Percentiles rank a stretch among this genome's conserved stretches.
Conservation (phyloP, 2,329 filamentous ascomycete species). For the Ophiostoma australiae region DNA sequence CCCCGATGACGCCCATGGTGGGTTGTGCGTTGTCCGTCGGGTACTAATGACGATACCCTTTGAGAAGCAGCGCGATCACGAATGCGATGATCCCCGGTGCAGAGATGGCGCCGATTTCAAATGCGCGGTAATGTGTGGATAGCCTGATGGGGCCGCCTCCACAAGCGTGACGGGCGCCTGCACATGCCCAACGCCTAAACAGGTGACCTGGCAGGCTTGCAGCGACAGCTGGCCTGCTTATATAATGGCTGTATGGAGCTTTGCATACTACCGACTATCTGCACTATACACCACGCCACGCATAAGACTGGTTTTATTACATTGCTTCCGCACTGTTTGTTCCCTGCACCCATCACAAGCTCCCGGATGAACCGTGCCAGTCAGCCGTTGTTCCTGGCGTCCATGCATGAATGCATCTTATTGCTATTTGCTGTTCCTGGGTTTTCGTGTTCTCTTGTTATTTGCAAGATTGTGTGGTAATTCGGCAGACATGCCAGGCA, state of each 20-base stretch:
- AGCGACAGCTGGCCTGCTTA: not conserved
- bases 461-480: not conserved
- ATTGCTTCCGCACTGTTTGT: not conserved
- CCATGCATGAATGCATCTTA: not conserved
- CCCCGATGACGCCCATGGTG: slow-evolving; percentile 53
- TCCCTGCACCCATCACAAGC: not conserved
- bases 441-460: not conserved
- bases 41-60: not conserved
- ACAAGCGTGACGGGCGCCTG: not conserved
- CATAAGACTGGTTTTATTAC: slow-evolving; percentile 1
- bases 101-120: not conserved
- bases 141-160: not conserved
- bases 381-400: not conserved
- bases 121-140: slow-evolving; percentile 1
- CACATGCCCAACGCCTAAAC: not conserved
- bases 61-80: not conserved
- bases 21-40: slow-evolving; percentile 9
- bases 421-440: not conserved
- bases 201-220: not conserved
- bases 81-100: not conserved
- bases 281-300: not conserved
- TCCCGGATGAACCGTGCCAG: not conserved
- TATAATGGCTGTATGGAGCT: not conserved
- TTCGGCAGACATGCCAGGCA: not conserved
- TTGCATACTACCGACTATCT: not conserved